A percentile compares a stretch with the other conserved stretches of the same genome.
phyloP scores from a whole-genome alignment of 139 green algal genomes.

The Gonium pectorale region DNA sequence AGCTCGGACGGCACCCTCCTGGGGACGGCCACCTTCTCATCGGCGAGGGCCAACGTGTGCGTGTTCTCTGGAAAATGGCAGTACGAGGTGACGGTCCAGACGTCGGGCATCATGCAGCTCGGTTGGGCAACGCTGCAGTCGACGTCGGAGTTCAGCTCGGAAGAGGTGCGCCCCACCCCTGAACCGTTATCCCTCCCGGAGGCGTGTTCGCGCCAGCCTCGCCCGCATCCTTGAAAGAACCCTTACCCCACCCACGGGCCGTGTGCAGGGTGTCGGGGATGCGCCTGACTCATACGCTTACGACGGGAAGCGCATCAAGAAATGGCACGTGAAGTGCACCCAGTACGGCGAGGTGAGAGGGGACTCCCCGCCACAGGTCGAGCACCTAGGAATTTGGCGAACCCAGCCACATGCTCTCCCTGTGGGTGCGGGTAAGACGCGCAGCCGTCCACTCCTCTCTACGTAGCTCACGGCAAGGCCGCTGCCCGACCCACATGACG shows the following conservation, averaged over 20 bases:
- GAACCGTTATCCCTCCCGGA: no score
- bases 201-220: background rate
- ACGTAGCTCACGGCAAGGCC: no score
- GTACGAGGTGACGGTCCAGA: constrained; percentile 88
- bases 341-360: constrained; percentile 77
- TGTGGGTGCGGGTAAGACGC: no score
- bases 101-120: constrained; percentile 89
- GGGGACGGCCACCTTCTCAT: constrained; percentile 78
- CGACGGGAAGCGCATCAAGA: constrained; percentile 80
- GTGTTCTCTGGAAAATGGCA: constrained; percentile 86
- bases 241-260: background rate
- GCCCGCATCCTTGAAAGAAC: background rate
- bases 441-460: no score
- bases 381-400: no score
- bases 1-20: background rate
- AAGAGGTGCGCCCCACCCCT: constrained; percentile 61
- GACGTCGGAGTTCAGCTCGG: constrained; percentile 90
- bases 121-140: constrained; percentile 88
- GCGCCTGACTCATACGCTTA: constrained; percentile 85
- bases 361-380: no score
- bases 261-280: constrained; percentile 91
- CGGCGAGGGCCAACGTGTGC: constrained; percentile 75
- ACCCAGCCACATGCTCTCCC: no score
- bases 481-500: no score
- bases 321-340: constrained; percentile 87